Evolutionary conservation across 108 stramenopile genomes (phyloP).

Genomic region (Licmophora abbreviata): DNA sequence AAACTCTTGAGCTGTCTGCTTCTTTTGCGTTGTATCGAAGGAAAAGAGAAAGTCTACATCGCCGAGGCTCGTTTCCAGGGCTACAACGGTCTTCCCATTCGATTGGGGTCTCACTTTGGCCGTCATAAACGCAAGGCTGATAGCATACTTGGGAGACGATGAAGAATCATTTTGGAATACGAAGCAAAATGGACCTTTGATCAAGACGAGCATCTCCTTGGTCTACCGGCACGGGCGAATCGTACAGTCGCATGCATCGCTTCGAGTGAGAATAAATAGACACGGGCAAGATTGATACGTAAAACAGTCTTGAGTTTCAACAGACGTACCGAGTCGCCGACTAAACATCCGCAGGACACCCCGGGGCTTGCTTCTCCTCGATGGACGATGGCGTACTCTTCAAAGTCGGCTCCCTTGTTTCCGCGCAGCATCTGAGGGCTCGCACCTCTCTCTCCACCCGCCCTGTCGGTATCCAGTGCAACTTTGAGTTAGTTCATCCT

Average conservation of each 20-base stretch:
- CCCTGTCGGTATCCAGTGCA: slow-evolving; percentile 23
- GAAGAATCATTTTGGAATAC: slow-evolving; percentile 47
- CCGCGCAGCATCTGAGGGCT: slow-evolving; percentile 62
- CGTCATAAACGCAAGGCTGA: slow-evolving; percentile 47
- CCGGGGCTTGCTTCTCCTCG: slow-evolving; percentile 39
- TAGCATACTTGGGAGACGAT: slow-evolving; percentile 64
- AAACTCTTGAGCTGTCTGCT: slow-evolving; percentile 36
- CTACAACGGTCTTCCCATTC: slow-evolving; percentile 24
- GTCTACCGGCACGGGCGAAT: no score
- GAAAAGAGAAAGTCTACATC: slow-evolving; percentile 66
- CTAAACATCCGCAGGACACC: slow-evolving; percentile 21
- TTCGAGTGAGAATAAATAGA: no score
- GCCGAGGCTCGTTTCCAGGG: slow-evolving; percentile 51
- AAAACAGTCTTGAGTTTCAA: slow-evolving; percentile 1
- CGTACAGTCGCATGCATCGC: no score
- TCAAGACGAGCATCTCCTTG: slow-evolving; percentile 46
- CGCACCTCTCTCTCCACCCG: slow-evolving; percentile 52
- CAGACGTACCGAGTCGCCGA: neutral
- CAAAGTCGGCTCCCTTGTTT: slow-evolving; percentile 69
- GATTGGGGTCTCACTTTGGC: slow-evolving; percentile 8
- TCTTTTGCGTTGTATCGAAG: slow-evolving; percentile 36
- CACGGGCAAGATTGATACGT: no score
- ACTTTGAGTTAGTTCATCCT: neutral
- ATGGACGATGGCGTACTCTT: slow-evolving; percentile 53
- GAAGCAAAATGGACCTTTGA: slow-evolving; percentile 81